Evolutionary conservation across 2,329 filamentous ascomycete genomes (phyloP), one percentile per base, ranked within the genome.

Genomic region (Penicillium griseofulvum): DNA sequence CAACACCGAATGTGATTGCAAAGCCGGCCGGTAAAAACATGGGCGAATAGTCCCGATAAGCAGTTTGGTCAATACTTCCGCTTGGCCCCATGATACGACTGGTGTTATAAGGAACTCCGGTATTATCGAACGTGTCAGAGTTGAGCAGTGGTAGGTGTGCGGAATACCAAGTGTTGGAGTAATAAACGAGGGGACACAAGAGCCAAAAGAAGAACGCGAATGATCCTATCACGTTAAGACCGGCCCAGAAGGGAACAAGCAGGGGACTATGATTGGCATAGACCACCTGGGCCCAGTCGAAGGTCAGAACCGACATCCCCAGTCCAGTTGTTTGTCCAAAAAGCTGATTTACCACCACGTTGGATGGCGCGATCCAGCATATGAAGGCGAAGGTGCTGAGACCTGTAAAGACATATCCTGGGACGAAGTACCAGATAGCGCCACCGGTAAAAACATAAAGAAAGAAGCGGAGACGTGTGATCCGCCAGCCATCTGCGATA

Each of bases 241-340:
- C 71, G 31, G 66, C 73, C 72, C 66, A 76, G 53, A 72, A 89
- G 10, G 87, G 87, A 4, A 87, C 84, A 44, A 89, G 83, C 12
- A 90, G 74, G 16, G 87, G 87, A 14, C 85, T 88, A 19, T 84
- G 83, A 42, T 88, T 78, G 49, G 83, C 89, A 58, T 85, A 88
- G 12, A 87, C 80, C 41, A 90, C 81, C 66, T 89, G 86, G 4
- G 86, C 86, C 87, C 87, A 90, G 74, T 90, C 88, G 64, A 90
- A 89, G 0, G 87, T 90, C 54, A 91, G 81, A 1, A 88, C 84
- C 5, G 90, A 75, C 56, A 91, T 71, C 0, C 85, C 87, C 5
- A 91, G 62, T 0, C 88, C 88, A 0, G 84, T 87, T 36, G 77
- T 77, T 17, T 86, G 87, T 1, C 88, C 88, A 63, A 91, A 91